A percentile compares a stretch with the other conserved stretches of the same genome.
phyloP scores from a whole-genome alignment of 2,329 filamentous ascomycete species.

The Sporothrix pallida region DNA sequence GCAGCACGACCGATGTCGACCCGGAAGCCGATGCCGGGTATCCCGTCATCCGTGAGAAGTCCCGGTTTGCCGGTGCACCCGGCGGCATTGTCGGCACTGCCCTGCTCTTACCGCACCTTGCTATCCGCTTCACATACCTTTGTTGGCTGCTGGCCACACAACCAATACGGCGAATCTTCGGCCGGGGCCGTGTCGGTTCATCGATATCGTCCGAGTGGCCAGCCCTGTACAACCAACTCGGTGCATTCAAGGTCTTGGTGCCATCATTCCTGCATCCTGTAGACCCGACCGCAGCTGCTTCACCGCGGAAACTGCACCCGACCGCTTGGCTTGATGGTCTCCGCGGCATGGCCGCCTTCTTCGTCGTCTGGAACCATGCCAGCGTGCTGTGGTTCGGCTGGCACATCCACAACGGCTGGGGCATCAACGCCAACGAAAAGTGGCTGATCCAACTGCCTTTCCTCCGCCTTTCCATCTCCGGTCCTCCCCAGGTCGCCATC shows the following conservation, averaged over 20 bases:
- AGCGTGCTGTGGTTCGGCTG: constrained; percentile 44
- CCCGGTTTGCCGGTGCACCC: not conserved
- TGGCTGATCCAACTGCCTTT: constrained; percentile 47
- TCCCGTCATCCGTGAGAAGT: not conserved
- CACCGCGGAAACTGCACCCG: constrained; percentile 35
- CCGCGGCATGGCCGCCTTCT: constrained; percentile 60
- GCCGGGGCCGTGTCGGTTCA: not conserved
- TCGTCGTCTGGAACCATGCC: constrained; percentile 59
- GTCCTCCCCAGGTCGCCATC: constrained; percentile 48
- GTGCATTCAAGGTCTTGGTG: constrained; percentile 27
- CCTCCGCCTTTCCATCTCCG: constrained; percentile 47
- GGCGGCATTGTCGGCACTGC: not conserved
- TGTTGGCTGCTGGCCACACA: constrained; percentile 19
- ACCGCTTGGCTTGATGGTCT: constrained; percentile 54
- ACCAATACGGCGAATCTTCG: constrained; percentile 8
- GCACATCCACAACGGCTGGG: constrained; percentile 43
- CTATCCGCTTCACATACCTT: constrained; percentile 22
- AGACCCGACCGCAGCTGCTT: not conserved
- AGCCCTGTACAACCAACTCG: constrained; percentile 18
- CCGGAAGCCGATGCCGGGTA: constrained; percentile 7
- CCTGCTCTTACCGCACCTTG: constrained; percentile 10
- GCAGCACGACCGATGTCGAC: constrained; percentile 11
- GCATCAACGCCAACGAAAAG: constrained; percentile 32
- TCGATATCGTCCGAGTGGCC: constrained; percentile 15
- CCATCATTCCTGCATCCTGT: constrained; percentile 32